Percentiles rank a stretch among this genome's conserved stretches.
Evolutionary conservation across 1,284 basidiomycete species (phyloP).

Genomic region (Naganishia albida): DNA sequence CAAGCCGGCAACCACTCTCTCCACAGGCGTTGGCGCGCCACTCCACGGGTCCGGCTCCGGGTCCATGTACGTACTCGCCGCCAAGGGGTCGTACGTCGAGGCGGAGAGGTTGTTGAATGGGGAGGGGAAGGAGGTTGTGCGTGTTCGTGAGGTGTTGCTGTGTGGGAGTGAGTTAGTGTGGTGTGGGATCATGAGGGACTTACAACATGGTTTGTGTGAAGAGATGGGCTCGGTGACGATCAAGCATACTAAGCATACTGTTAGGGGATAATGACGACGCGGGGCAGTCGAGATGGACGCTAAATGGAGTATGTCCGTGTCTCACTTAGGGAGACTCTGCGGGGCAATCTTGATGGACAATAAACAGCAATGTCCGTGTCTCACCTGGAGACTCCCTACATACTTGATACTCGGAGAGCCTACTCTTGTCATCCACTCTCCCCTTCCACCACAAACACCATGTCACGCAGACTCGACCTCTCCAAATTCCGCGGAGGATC

Average conservation of each 20-base stretch:
- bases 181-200: background rate
- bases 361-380: conserved; percentile 13
- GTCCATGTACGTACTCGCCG: conserved; percentile 64
- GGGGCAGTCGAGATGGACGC: background rate
- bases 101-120: conserved; percentile 29
- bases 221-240: no score
- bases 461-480: conserved; percentile 49
- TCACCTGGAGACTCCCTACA: background rate
- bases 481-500: conserved; percentile 50
- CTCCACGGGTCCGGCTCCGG: conserved; percentile 86
- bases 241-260: no score
- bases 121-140: conserved; percentile 28
- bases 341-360: no score
- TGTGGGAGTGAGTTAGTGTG: background rate
- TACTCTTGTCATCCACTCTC: no score
- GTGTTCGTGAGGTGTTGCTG: conserved; percentile 33
- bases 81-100: conserved; percentile 58
- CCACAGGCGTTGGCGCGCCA: conserved; percentile 66
- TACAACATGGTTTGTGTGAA: conserved; percentile 30
- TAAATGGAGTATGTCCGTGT: conserved; percentile 22
- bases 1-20: conserved; percentile 5
- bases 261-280: conserved; percentile 1
- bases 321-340: background rate
- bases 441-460: conserved; percentile 12
- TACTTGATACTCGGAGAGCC: no score